Base-by-base conservation (phyloP, 139 green algal species). In the Zygnema circumcarinatum region DNA sequence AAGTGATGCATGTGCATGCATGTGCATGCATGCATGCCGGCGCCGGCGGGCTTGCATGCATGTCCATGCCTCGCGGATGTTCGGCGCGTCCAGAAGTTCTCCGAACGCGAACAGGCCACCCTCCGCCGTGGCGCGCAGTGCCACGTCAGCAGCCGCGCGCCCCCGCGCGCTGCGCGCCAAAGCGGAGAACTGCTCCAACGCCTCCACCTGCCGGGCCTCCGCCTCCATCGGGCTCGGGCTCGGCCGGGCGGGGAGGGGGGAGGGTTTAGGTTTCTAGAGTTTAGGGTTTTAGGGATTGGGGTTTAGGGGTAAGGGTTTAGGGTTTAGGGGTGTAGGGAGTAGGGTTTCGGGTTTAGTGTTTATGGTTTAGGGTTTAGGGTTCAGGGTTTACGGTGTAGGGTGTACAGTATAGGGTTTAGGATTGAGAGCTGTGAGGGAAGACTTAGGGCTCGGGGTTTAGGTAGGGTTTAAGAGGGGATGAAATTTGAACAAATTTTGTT, bases 101-200 rank as follows among this genome's bases (percentile, higher is more conserved):
- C 94, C 94, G 84, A 98, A 98, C 0, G 93, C 92, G 68, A 96
- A 98, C 0, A 98, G 39, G 16, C 87, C 92, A 0, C 95, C 95
- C 75, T 97, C 94, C n/a, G 94, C 86, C 0, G 94, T 97, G 20
- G 93, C 95, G 72, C 93, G 69, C 1, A 2, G 69, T 0, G 87
- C 52, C 16, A 91, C 41, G 36, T 91, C 52, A 11, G 67, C 87
- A 1, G 69, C 16, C 21, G 36, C 81, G 36, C 82, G 40, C 16
- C 87, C 87, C 35, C 87, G 42, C 32, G 83, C 68, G 25, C 74
- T 88, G 25, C 82, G 81, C 29, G 87, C 87, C 52, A 91, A 36
- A 1, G 87, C 62, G 41, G 33, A 85, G 38, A 90, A 91, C 36
- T 85, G 68, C 38, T 91, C 87, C 38, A 91, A 39, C 20, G 81